Evolutionary conservation across 441 rosid species (phyloP), one percentile per base, ranked within the genome.

Genomic region (Gossypium schwendimanii): DNA sequence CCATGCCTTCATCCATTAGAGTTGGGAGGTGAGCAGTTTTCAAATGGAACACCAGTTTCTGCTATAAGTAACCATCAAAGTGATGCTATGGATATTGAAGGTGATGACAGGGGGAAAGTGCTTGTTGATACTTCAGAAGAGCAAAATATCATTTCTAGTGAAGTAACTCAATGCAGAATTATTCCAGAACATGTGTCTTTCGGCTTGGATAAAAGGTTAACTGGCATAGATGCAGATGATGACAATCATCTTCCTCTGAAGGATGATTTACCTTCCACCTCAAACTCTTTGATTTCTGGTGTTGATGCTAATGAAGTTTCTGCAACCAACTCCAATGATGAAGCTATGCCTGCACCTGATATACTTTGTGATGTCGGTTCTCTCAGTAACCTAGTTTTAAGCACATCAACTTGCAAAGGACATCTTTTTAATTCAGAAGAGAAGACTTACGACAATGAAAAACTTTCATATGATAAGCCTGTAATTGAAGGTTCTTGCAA

Each of bases 291-390:
- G 64, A 76, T 77, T 74, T 73, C 84, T 26, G 73, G 61, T 67
- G 82, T 39, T 70, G 79, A 69, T 65, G 84, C 70, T 20, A 77
- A 70, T 72, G 79, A 77, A 75, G 79, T 70, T 81, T 76, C 86
- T 57, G 61, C 73, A 64, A 69, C 76, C 72, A 78, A 71, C 79
- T 73, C 81, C 21, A 69, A 52, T 76, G 80, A 71, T 75, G 88
- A 77, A 80, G 68, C 66, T 60, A 71, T 79, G 76, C 69, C 78
- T 80, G 72, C 63, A 71, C 79, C 82, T 73, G 85, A 77, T 84
- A 55, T 82, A 52, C 41, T 75, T 58, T 78, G 78, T 75, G 77
- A 83, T 77, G 78, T 58, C 59, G 81, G 64, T 74, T 84, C 80
- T 73, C 81, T 80, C 17, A 18, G 47, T 9, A 63, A 52, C 39